Base-by-base conservation (phyloP, 805 yeast genomes). In the Sporopachydermia quercuum region DNA sequence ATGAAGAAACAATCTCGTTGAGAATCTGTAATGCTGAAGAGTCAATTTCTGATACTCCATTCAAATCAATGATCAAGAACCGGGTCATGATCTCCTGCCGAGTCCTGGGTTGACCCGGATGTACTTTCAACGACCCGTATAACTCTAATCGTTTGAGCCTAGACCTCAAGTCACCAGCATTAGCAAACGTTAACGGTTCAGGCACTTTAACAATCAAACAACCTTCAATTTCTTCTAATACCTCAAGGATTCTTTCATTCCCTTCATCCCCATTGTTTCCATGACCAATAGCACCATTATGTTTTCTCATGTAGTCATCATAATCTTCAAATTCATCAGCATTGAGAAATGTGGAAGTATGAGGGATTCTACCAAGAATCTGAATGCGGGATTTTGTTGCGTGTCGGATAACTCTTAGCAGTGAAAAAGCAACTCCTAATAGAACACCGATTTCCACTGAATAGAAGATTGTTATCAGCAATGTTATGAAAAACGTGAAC, bases 401-500 rank as follows among this genome's bases (percentile, higher is more conserved):
- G 52, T 83, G 84, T 47, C 74, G 79, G 19, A 86, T 70, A 3
- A 89, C 87, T 42, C 93, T 63, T 23, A 87, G 64, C 15, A 89
- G 61, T 35, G 93, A 85, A 48, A 84, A 82, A 0, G 74, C 73
- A 37, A 83, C 75, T 0, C 98, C 97, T n/a, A 84, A 70, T 2
- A 80, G 75, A 37, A 91, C 84, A 1, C 98, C 97, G 13, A 80
- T 76, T 55, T 89, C 95, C 54, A 87, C 76, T 0, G 96, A 85
- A 55, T 70, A 77, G 47, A 76, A 70, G 16, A 81, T 52, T 0
- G 94, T 78, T 1, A 76, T 68, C 1, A 66, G 34, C 4, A 81
- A 62, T 0, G 91, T 81, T n/a, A 79, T 62, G 13, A 63, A 57
- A 49, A 83, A 74, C 0, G 87, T 77, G 4, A 73, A 54, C 3